Evolutionary conservation across 2,329 filamentous ascomycete genomes (phyloP).

Genomic region (Xylaria sp.): DNA sequence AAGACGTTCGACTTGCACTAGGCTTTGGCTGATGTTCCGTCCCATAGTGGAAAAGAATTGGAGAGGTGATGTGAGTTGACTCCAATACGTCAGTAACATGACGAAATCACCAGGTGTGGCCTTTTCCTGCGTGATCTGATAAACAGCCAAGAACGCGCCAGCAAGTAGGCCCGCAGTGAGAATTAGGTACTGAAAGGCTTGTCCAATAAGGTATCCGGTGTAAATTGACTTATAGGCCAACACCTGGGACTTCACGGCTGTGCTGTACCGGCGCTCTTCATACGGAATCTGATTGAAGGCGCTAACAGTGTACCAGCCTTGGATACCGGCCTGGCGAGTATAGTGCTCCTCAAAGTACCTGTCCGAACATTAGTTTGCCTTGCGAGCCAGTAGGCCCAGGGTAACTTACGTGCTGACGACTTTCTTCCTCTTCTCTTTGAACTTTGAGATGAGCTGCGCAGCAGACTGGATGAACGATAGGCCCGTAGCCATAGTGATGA

Average conservation of each 20-base stretch:
- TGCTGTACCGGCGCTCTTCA: constrained; percentile 59
- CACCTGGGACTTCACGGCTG: constrained; percentile 53
- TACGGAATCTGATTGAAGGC: constrained; percentile 65
- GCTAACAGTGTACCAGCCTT: constrained; percentile 64
- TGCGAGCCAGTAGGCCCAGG: neutral
- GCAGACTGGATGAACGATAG: constrained; percentile 62
- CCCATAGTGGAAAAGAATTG: constrained; percentile 69
- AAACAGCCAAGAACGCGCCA: constrained; percentile 63
- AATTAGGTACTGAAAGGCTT: constrained; percentile 64
- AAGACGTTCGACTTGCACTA: constrained; percentile 63
- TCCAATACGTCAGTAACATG: constrained; percentile 75
- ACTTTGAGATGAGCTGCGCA: constrained; percentile 55
- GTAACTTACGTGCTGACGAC: constrained; percentile 53
- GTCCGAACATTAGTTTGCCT: constrained; percentile 4
- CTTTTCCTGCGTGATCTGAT: constrained; percentile 67
- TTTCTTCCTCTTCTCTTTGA: constrained; percentile 55
- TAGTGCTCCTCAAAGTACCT: constrained; percentile 60
- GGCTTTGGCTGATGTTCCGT: constrained; percentile 60
- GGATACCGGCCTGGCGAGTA: constrained; percentile 60
- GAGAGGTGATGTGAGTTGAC: constrained; percentile 71
- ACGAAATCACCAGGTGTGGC: constrained; percentile 72
- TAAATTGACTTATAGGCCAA: constrained; percentile 47
- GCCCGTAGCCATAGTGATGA: constrained; percentile 65
- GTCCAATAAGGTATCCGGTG: constrained; percentile 55
- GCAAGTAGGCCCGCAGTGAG: constrained; percentile 73